These are phyloP conservation scores for Zygosaccharomyces pseudobailii DNA, from an alignment of 1,139 yeast genomes.

Conservation along the genomic window DNA sequence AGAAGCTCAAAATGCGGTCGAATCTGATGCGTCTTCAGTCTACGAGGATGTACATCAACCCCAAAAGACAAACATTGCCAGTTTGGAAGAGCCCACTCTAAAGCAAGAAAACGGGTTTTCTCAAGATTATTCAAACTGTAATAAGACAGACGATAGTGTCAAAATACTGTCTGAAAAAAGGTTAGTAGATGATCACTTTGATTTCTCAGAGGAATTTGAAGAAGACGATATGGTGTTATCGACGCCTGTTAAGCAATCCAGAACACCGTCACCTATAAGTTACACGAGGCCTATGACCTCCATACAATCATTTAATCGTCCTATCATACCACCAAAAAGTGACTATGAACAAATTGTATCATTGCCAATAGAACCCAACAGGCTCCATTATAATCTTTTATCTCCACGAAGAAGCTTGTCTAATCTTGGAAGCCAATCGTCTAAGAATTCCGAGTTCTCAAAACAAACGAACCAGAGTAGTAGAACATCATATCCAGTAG, in stretches of 20 bases:
- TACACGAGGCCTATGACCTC: slow-evolving; percentile 22
- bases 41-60: slow-evolving; percentile 1
- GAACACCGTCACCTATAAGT: background rate
- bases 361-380: background rate
- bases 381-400: slow-evolving; percentile 9
- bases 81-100: background rate
- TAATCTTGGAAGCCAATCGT: slow-evolving; percentile 22
- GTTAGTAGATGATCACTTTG: background rate
- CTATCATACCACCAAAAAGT: slow-evolving; percentile 7
- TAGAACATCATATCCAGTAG: slow-evolving; percentile 17
- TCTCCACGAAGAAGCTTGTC: slow-evolving; percentile 28
- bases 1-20: background rate
- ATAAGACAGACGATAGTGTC: slow-evolving; percentile 14
- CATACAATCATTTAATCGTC: slow-evolving; percentile 23
- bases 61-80: background rate
- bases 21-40: slow-evolving; percentile 2
- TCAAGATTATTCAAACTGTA: background rate
- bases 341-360: slow-evolving; percentile 2
- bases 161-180: slow-evolving; percentile 11
- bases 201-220: background rate
- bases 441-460: slow-evolving; percentile 29
- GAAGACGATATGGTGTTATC: background rate
- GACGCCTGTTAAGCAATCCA: background rate
- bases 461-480: slow-evolving; percentile 19
- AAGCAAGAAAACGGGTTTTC: background rate